Percentiles rank a stretch among this genome's conserved stretches.
phyloP scores from a whole-genome alignment of 768 basidiomycete genomes.

The Hygrophorus pudorinus region DNA sequence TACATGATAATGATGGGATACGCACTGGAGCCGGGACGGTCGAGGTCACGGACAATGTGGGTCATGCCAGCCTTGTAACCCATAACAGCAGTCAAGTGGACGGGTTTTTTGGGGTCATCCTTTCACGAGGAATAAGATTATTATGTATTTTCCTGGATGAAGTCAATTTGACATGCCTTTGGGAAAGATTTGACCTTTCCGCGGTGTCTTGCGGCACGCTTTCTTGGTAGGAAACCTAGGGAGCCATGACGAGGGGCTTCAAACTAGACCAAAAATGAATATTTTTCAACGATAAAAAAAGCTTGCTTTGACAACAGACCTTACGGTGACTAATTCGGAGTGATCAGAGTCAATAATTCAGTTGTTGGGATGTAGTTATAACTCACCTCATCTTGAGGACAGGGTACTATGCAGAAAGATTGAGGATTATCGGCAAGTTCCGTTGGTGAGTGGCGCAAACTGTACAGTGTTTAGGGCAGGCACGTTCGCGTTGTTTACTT shows the following conservation, averaged over 20 bases:
- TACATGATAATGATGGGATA: constrained; percentile 13
- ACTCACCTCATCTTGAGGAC: constrained; percentile 59
- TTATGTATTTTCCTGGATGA: not conserved
- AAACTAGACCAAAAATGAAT: constrained; percentile 42
- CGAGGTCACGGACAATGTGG: constrained; percentile 97
- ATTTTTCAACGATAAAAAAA: constrained; percentile 10
- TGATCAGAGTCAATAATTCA: constrained; percentile 6
- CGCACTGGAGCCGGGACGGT: constrained; percentile 98
- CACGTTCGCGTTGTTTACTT: too few relatives aligned
- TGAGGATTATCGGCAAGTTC: not conserved
- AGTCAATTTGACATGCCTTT: constrained; percentile 50
- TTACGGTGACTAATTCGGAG: constrained; percentile 85
- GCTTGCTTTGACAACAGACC: constrained; percentile 32
- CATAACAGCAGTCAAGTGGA: constrained; percentile 96
- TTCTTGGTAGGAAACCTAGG: constrained; percentile 93
- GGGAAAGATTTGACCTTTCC: constrained; percentile 99
- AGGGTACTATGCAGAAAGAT: constrained; percentile 22
- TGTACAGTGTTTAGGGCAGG: too few relatives aligned
- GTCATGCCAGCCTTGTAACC: constrained; percentile 99
- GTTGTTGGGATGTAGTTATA: constrained; percentile 5
- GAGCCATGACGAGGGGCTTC: constrained; percentile 99
- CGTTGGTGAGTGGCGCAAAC: too few relatives aligned
- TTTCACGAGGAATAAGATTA: constrained; percentile 19
- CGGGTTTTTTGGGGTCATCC: constrained; percentile 99
- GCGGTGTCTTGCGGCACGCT: constrained; percentile 93